Evolutionary conservation across 1,284 basidiomycete genomes (phyloP).

Genomic region (Polyporus tsugae): DNA sequence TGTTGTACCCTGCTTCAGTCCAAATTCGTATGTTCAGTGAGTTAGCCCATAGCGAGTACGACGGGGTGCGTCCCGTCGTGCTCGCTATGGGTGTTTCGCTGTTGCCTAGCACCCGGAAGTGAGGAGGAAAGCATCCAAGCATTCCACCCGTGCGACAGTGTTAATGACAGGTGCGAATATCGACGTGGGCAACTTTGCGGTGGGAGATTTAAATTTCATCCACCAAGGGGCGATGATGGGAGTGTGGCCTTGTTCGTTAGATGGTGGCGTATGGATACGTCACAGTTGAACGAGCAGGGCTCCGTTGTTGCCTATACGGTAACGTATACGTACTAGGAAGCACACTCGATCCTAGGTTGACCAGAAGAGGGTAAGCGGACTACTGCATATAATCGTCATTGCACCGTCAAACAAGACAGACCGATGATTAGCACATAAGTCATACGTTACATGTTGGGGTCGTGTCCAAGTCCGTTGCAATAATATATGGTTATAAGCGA

Average conservation of each 20-base stretch:
- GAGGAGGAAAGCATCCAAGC: background rate
- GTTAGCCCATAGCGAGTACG: background rate
- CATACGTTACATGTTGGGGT: slow-evolving; percentile 12
- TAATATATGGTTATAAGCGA: slow-evolving; percentile 14
- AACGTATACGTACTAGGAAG: background rate
- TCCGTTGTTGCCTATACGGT: background rate
- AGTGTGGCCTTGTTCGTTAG: slow-evolving; percentile 1
- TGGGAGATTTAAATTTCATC: background rate
- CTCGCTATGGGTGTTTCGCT: background rate
- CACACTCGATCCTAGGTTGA: background rate
- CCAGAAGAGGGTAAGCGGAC: background rate
- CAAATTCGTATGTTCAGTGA: background rate
- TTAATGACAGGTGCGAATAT: slow-evolving; percentile 6
- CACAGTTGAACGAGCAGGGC: background rate
- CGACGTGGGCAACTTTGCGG: slow-evolving; percentile 18
- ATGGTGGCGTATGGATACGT: slow-evolving; percentile 5
- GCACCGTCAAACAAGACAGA: background rate
- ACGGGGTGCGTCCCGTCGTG: background rate
- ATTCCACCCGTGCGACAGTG: slow-evolving; percentile 9
- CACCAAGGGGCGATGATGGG: background rate
- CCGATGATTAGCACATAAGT: slow-evolving; percentile 7
- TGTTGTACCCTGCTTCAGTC: background rate
- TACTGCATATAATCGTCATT: slow-evolving; percentile 2
- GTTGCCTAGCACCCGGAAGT: slow-evolving; percentile 7
- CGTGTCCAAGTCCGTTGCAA: slow-evolving; percentile 13